A percentile compares a stretch with the other conserved stretches of the same genome.
phyloP scores from a whole-genome alignment of 2,329 filamentous ascomycete species.

The Aphanoascus verrucosus region DNA sequence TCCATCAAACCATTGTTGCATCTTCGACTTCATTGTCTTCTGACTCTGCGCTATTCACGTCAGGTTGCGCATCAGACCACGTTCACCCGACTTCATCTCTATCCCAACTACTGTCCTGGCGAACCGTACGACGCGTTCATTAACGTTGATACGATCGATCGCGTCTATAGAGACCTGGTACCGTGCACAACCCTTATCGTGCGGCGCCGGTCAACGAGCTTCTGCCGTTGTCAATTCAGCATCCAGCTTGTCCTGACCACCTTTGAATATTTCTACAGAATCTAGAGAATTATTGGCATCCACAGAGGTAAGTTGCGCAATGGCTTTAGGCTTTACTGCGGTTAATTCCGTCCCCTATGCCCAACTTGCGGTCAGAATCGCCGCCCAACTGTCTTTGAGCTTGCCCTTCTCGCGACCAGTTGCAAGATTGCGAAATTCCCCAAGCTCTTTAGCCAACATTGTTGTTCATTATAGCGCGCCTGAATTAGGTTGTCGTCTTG shows the following conservation, averaged over 20 bases:
- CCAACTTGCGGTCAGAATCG: slow-evolving; percentile 16
- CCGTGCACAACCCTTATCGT: neutral
- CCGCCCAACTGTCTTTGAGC: slow-evolving; percentile 7
- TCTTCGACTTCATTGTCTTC: neutral
- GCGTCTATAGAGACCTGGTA: slow-evolving; percentile 5
- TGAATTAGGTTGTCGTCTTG: slow-evolving; percentile 5
- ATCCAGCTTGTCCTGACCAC: neutral
- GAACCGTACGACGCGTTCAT: neutral
- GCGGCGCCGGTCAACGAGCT: neutral
- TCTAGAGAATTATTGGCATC: neutral
- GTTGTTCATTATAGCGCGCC: neutral
- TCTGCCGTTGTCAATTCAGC: neutral
- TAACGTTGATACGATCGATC: neutral
- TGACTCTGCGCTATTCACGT: neutral
- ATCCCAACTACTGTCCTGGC: neutral
- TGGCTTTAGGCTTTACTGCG: slow-evolving; percentile 2
- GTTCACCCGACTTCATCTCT: neutral
- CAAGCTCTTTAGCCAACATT: neutral
- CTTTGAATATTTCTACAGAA: neutral
- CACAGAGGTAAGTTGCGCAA: slow-evolving; percentile 8
- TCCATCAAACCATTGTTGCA: neutral
- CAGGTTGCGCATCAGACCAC: neutral
- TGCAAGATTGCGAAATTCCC: neutral
- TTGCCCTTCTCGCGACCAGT: neutral
- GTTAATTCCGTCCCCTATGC: slow-evolving; percentile 7